Evolutionary conservation across 2,329 filamentous ascomycete species (phyloP), one percentile per base, ranked within the genome.

Genomic region (Aureobasidium sp.): DNA sequence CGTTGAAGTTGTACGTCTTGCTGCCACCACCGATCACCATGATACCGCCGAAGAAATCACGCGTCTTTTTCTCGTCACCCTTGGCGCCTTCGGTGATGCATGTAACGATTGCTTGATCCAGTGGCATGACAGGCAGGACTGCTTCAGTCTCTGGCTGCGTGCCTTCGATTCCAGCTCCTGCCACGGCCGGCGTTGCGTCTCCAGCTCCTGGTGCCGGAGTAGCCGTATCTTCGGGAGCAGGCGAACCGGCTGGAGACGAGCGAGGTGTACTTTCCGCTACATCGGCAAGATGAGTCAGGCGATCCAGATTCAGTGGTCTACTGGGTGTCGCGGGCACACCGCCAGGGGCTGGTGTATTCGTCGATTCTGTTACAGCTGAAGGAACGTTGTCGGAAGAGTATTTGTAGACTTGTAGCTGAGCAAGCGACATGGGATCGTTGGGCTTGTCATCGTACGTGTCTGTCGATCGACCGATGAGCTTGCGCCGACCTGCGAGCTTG

Each of bases 401-500:
- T 41, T 80, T 77, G 65, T 85, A 75, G 36, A 87, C 81, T 48
- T 82, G 87, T 9, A 90, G 79, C 75, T 99, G 94, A 5, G 94
- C 93, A 9, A 87, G 81, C 0, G 94, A 96, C 1, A 86, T 79
- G 0, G 94, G 94, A 71, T 99, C 94, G 72, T 97, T 96, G 0
- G 92, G 90, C 14, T 93, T 88, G 31, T 88, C 87, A 65, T 97
- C 94, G 74, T 99, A 99, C 14, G 95, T 86, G 72, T 99, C 96
- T 69, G 92, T 91, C 0, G 93, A 97, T 41, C 90, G 87, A 61
- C 90, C 87, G 36, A 97, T 85, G 25, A 97, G 80, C 70, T 88
- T 91, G 66, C 91, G 85, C 55, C 93, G 86, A 45, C 90, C 87
- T 22, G 82, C 79, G 12, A 97, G 82, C 78, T 99, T 99, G 39